phyloP scores from a whole-genome alignment of 2,329 filamentous ascomycete species.

The Samsoniella hepiali region DNA sequence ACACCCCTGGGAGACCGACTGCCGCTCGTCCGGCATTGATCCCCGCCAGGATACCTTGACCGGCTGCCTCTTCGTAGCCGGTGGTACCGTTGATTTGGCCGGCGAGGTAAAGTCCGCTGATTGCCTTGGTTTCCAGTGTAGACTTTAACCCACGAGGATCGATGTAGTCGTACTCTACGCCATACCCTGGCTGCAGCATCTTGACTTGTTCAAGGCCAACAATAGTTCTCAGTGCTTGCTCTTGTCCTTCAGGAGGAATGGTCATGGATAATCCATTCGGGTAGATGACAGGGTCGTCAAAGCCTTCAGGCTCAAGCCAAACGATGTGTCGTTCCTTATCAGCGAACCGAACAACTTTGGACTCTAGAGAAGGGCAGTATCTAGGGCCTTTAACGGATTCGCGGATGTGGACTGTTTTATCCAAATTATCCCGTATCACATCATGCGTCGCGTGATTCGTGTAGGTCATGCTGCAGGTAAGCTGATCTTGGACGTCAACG shows the following conservation, averaged over 20 bases:
- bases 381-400: constrained; percentile 91
- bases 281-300: constrained; percentile 85
- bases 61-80: constrained; percentile 95
- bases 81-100: constrained; percentile 99
- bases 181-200: constrained; percentile 95
- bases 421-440: constrained; percentile 82
- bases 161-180: constrained; percentile 98
- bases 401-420: constrained; percentile 93
- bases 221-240: constrained; percentile 79
- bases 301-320: constrained; percentile 96
- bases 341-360: constrained; percentile 85
- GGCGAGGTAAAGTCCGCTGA: constrained; percentile 82
- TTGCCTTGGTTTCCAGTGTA: constrained; percentile 92
- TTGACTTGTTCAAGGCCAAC: constrained; percentile 81
- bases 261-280: constrained; percentile 98
- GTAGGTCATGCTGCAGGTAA: constrained; percentile 82
- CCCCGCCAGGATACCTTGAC: constrained; percentile 86
- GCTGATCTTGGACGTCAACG: constrained; percentile 76
- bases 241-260: constrained; percentile 82
- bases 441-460: constrained; percentile 82
- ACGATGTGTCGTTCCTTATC: constrained; percentile 81
- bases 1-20: constrained; percentile 60
- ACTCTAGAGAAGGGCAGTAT: constrained; percentile 94
- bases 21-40: constrained; percentile 89
- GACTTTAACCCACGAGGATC: constrained; percentile 83